A percentile compares a stretch with the other conserved stretches of the same genome.
Evolutionary conservation across 164 flowering plant genomes (phyloP).

Genomic region (Brasenia schreberi): DNA sequence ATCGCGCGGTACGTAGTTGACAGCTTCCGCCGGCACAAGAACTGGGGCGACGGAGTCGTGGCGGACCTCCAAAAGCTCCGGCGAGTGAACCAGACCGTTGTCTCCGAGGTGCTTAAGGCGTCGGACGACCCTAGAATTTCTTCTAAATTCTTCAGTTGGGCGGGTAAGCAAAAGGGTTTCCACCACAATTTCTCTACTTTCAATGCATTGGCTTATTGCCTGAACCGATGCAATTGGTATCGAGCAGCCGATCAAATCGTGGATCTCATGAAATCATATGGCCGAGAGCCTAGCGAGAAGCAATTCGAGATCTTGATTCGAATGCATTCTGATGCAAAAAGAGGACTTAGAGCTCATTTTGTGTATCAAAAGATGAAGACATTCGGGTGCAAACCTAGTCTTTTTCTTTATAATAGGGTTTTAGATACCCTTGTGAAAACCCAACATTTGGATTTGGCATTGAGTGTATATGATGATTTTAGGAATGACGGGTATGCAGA

Average conservation of each 20-base stretch:
- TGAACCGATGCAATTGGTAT: constrained; percentile 51
- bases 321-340: constrained; percentile 67
- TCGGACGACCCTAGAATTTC: constrained; percentile 33
- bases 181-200: constrained; percentile 60
- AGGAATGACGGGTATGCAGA: constrained; percentile 56
- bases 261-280: constrained; percentile 82
- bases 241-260: constrained; percentile 86
- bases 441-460: constrained; percentile 58
- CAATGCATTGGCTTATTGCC: constrained; percentile 78
- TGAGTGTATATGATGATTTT: constrained; percentile 78
- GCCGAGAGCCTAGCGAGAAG: constrained; percentile 71
- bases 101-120: constrained; percentile 72
- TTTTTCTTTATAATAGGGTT: constrained; percentile 68
- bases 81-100: constrained; percentile 67
- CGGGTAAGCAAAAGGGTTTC: constrained; percentile 91
- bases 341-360: constrained; percentile 72
- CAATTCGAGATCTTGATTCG: constrained; percentile 91
- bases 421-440: constrained; percentile 75
- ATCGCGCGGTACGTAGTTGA: constrained; percentile 82
- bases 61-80: constrained; percentile 68
- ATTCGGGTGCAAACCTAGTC: constrained; percentile 61
- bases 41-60: constrained; percentile 54
- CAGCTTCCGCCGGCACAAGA: constrained; percentile 49
- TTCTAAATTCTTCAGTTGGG: constrained; percentile 87
- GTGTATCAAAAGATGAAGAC: constrained; percentile 88